These are phyloP conservation scores for Coniosporium apollinis DNA, from an alignment of 495 filamentous ascomycete species.

Conservation along the genomic window DNA sequence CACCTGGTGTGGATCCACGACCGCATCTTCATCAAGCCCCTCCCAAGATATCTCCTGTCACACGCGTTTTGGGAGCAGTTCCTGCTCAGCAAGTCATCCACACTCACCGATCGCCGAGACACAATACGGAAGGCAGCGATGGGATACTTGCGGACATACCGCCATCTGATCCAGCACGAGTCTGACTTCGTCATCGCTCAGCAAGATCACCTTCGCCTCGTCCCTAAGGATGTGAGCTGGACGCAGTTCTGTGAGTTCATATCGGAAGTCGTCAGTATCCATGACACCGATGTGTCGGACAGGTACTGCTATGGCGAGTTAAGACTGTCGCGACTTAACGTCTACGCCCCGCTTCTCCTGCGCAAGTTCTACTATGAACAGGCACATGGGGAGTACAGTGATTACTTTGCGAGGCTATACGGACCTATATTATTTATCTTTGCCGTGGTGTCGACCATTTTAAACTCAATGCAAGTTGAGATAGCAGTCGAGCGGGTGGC, in stretches of 20 bases:
- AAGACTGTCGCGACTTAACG: constrained; percentile 29
- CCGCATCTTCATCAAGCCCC: constrained; percentile 36
- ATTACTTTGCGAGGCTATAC: constrained; percentile 17
- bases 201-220: constrained; percentile 11
- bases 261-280: constrained; percentile 5
- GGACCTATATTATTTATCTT: constrained; percentile 20
- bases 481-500: constrained; percentile 6
- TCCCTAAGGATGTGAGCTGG: constrained; percentile 12
- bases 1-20: constrained; percentile 39
- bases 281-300: constrained; percentile 14
- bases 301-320: constrained; percentile 31
- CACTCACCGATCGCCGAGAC: constrained; percentile 2
- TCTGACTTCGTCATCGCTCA: constrained; percentile 25
- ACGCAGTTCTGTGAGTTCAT: constrained; percentile 13
- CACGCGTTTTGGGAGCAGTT: constrained; percentile 27
- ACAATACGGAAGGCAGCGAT: constrained; percentile 10
- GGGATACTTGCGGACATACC: constrained; percentile 26
- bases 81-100: constrained; percentile 7
- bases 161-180: constrained; percentile 18
- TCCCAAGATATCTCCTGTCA: constrained; percentile 31
- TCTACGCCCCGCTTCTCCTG: constrained; percentile 11
- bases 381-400: constrained; percentile 13
- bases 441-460: constrained; percentile 14
- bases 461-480: constrained; percentile 22
- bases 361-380: constrained; percentile 9